phyloP scores from a whole-genome alignment of 2,329 filamentous ascomycete species.

The Fusarium austroafricanum region DNA sequence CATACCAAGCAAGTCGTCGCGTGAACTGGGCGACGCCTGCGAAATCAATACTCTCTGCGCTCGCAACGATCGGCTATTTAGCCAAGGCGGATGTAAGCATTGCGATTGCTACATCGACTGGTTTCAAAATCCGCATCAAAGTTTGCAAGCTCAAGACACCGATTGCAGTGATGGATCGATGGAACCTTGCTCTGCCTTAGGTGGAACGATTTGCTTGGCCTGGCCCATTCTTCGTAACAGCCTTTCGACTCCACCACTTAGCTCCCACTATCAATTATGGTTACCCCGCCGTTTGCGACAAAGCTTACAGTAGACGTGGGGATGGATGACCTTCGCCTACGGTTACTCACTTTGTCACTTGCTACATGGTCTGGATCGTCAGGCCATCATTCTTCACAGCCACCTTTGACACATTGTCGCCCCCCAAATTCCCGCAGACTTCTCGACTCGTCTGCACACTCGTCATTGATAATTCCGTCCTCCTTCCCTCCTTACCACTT shows the following conservation, averaged over 20 bases:
- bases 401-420: constrained; percentile 34
- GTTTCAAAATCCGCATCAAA: not conserved
- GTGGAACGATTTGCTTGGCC: constrained; percentile 36
- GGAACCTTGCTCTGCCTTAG: not conserved
- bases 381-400: constrained; percentile 46
- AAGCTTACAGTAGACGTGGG: constrained; percentile 41
- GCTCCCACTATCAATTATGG: constrained; percentile 30
- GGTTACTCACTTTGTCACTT: constrained; percentile 33
- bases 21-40: not conserved
- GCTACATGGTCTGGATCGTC: constrained; percentile 41
- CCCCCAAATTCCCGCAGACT: constrained; percentile 46
- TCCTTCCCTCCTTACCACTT: constrained; percentile 2
- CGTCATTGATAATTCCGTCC: constrained; percentile 24
- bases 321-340: constrained; percentile 38
- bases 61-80: not conserved
- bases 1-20: constrained; percentile 19
- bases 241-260: constrained; percentile 41
- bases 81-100: not conserved
- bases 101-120: not conserved
- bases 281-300: constrained; percentile 47
- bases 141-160: not conserved
- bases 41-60: constrained; percentile 1
- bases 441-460: constrained; percentile 18
- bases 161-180: constrained; percentile 2
- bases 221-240: constrained; percentile 27